Evolutionary conservation across 352 stramenopile genomes (phyloP).

Genomic region (Phytophthora ohioensis): DNA sequence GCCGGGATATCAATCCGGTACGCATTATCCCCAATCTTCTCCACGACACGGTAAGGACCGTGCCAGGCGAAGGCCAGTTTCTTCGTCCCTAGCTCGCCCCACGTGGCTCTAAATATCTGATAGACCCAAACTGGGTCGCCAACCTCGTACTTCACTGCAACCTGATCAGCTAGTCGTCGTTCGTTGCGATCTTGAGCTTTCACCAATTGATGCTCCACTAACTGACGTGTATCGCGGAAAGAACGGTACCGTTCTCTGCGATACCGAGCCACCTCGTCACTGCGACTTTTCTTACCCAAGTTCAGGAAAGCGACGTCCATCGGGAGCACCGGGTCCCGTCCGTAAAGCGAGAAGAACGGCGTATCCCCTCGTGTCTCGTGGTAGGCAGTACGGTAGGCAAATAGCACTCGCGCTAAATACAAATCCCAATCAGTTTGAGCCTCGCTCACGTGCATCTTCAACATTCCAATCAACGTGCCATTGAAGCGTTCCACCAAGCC

Average conservation of each 20-base stretch:
- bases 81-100: no score
- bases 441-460: neutral
- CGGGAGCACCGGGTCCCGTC: neutral
- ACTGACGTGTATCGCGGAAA: neutral
- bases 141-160: neutral
- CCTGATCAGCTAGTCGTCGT: no score
- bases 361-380: neutral
- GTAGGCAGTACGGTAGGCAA: neutral
- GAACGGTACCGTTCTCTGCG: neutral
- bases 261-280: neutral
- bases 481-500: neutral
- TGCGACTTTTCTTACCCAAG: neutral
- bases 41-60: no score
- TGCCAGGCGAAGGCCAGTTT: no score
- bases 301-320: neutral
- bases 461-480: neutral
- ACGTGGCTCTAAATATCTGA: neutral
- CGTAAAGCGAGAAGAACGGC: neutral
- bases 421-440: neutral
- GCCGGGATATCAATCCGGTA: no score
- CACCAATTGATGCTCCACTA: neutral
- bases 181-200: neutral
- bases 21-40: no score
- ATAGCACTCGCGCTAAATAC: neutral
- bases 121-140: neutral